A percentile compares a stretch with the other conserved stretches of the same genome.
Evolutionary conservation across 768 basidiomycete genomes (phyloP).

Genomic region (Tulasnella sp.): DNA sequence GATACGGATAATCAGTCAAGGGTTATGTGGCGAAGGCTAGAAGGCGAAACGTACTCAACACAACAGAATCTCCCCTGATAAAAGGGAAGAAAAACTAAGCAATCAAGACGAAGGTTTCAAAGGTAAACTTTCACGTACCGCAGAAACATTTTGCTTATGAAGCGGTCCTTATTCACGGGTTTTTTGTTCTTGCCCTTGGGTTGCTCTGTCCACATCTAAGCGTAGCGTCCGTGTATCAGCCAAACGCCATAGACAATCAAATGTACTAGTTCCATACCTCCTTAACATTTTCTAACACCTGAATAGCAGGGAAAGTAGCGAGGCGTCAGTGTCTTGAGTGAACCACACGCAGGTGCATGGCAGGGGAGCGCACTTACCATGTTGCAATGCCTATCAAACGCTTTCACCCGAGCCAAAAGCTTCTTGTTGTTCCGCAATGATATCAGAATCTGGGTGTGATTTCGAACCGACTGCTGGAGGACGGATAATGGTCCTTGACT

Average conservation of each 20-base stretch:
- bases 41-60: slow-evolving; percentile 55
- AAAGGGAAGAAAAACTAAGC: slow-evolving; percentile 6
- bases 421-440: slow-evolving; percentile 98
- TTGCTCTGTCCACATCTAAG: slow-evolving; percentile 96
- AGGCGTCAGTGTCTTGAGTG: neutral
- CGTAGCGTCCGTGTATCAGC: slow-evolving; percentile 13
- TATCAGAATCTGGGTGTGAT: slow-evolving; percentile 95
- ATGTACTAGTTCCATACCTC: slow-evolving; percentile 50
- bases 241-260: neutral
- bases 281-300: slow-evolving; percentile 98
- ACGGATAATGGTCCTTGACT: slow-evolving; percentile 96
- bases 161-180: slow-evolving; percentile 97
- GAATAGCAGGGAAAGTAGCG: neutral
- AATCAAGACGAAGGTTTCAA: neutral
- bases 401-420: slow-evolving; percentile 88
- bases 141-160: slow-evolving; percentile 99
- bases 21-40: neutral
- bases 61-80: slow-evolving; percentile 89
- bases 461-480: slow-evolving; percentile 93
- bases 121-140: slow-evolving; percentile 44
- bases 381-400: slow-evolving; percentile 97
- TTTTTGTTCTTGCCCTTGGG: slow-evolving; percentile 99
- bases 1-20: neutral
- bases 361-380: slow-evolving; percentile 55
- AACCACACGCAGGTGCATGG: neutral